These are phyloP conservation scores for Neurospora africana DNA, from an alignment of 495 filamentous ascomycete species.

Conservation along the genomic window DNA sequence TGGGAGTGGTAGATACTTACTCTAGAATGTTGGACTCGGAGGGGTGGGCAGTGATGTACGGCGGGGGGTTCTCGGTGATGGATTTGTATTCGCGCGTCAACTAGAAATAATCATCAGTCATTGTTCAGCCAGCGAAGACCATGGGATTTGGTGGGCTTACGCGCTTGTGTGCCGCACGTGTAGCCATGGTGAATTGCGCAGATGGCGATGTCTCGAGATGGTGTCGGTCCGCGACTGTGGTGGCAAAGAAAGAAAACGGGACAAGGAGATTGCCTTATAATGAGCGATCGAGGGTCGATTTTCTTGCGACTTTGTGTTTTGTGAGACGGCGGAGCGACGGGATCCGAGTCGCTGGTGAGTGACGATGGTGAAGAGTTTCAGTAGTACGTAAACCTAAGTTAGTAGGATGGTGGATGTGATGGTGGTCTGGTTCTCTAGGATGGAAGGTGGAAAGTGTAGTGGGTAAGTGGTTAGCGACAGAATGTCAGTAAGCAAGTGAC, in stretches of 20 bases:
- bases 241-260: background rate
- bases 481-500: background rate
- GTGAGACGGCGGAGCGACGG: background rate
- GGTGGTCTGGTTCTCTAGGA: background rate
- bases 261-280: background rate
- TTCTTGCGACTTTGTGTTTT: background rate
- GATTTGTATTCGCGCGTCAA: conserved; percentile 89
- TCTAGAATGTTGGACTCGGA: conserved; percentile 93
- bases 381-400: background rate
- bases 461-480: background rate
- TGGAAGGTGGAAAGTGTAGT: background rate
- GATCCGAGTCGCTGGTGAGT: background rate
- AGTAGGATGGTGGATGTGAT: background rate
- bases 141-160: conserved; percentile 38
- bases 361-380: background rate
- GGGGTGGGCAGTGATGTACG: conserved; percentile 88
- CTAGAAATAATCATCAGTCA: conserved; percentile 29
- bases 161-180: conserved; percentile 71
- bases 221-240: background rate
- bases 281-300: background rate
- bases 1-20: conserved; percentile 26
- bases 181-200: conserved; percentile 62
- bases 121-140: background rate
- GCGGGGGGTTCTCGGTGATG: conserved; percentile 84
- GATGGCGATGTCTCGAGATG: background rate